These are phyloP conservation scores for Harringtonia lauricola DNA, from an alignment of 2,329 filamentous ascomycete genomes.

Conservation along the genomic window DNA sequence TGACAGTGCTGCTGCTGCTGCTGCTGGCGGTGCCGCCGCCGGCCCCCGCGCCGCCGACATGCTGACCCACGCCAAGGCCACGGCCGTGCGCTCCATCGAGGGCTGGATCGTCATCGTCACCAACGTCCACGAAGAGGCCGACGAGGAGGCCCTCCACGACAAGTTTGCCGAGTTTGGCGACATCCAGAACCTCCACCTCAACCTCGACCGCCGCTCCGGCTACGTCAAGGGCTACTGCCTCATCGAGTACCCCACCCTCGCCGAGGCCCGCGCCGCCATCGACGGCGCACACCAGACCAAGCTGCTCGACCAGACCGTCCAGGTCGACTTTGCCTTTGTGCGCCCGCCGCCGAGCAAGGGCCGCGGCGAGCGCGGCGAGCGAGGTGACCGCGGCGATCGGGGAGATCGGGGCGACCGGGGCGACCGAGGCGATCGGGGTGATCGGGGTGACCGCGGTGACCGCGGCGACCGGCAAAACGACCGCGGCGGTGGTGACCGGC, in stretches of 20 bases:
- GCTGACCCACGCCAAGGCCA: conserved; percentile 62
- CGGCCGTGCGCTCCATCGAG: conserved; percentile 76
- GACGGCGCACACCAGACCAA: conserved; percentile 68
- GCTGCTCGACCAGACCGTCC: conserved; percentile 69
- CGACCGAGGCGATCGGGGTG: conserved; percentile 2
- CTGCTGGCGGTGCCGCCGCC: not conserved
- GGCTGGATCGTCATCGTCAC: conserved; percentile 83
- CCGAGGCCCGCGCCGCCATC: conserved; percentile 72
- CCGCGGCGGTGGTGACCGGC: not conserved
- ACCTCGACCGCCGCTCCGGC: conserved; percentile 70
- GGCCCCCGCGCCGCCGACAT: conserved; percentile 37
- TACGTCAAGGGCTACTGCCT: conserved; percentile 86
- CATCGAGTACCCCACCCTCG: conserved; percentile 72
- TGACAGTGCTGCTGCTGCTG: not conserved
- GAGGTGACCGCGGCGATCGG: conserved; percentile 25
- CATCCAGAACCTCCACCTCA: conserved; percentile 79
- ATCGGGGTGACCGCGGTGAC: conserved; percentile 17
- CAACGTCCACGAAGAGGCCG: conserved; percentile 79
- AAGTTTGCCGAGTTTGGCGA: conserved; percentile 76
- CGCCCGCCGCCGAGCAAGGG: conserved; percentile 57
- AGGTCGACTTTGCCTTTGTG: conserved; percentile 79
- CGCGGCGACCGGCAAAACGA: not conserved
- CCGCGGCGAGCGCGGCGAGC: conserved; percentile 19
- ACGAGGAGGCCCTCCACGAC: conserved; percentile 73
- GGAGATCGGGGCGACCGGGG: conserved; percentile 1